Conservation (phyloP, 2,329 filamentous ascomycete genomes). For the Plectosphaerella plurivora region DNA sequence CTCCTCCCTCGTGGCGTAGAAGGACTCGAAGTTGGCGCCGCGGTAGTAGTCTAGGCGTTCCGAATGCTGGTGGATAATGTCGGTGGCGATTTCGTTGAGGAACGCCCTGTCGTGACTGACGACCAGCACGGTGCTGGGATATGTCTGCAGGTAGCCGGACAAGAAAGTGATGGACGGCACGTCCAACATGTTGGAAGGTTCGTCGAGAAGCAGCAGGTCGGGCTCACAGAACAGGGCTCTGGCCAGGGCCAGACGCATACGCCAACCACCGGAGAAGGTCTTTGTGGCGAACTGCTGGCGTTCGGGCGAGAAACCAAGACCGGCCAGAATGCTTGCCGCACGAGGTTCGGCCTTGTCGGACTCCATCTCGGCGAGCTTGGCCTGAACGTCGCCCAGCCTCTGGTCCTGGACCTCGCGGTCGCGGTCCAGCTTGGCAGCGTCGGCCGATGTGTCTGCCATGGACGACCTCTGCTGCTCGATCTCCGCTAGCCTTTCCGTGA, state of each 20-base stretch:
- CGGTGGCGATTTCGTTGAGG: conserved; percentile 97
- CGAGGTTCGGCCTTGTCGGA: conserved; percentile 96
- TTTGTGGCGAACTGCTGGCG: conserved; percentile 89
- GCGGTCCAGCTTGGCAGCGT: conserved; percentile 78
- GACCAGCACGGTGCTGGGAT: conserved; percentile 91
- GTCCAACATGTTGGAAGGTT: conserved; percentile 99
- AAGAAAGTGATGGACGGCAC: conserved; percentile 99
- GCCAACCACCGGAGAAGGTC: conserved; percentile 99
- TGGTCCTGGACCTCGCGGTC: conserved; percentile 88
- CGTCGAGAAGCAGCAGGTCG: conserved; percentile 90
- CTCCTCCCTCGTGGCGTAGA: conserved; percentile 97
- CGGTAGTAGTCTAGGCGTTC: conserved; percentile 98
- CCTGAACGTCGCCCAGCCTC: conserved; percentile 85
- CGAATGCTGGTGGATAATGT: conserved; percentile 98
- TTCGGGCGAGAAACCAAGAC: conserved; percentile 93
- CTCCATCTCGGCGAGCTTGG: conserved; percentile 95
- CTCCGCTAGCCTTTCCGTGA: conserved; percentile 67
- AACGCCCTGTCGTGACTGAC: conserved; percentile 99
- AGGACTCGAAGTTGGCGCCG: conserved; percentile 92
- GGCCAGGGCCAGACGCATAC: conserved; percentile 93
- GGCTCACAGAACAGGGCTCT: conserved; percentile 97
- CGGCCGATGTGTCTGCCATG: conserved; percentile 86
- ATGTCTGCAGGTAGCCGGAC: conserved; percentile 87
- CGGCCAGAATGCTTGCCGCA: conserved; percentile 92
- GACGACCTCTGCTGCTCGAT: conserved; percentile 74